A percentile compares a stretch with the other conserved stretches of the same genome.
Evolutionary conservation across 306 rosid species (phyloP).

Genomic region (Alnus glutinosa): DNA sequence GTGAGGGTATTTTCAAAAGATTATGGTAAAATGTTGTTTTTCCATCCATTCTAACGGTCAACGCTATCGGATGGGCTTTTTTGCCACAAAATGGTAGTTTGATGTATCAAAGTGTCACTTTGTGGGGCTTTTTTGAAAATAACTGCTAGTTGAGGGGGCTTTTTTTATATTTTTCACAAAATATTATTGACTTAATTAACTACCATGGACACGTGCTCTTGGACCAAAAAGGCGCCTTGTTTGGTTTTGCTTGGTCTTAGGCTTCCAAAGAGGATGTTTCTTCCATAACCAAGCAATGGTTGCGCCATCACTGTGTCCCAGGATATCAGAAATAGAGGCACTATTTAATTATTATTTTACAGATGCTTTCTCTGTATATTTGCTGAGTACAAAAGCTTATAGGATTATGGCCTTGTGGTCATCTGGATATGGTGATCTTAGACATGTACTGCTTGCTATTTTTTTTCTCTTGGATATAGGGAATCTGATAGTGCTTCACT

Average conservation of each 20-base stretch:
- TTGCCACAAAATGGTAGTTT: too few species aligned
- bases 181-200: not conserved
- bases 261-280: too few species aligned
- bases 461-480: conserved; percentile 6
- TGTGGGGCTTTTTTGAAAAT: too few species aligned
- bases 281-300: too few species aligned
- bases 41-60: too few species aligned
- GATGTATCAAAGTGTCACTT: too few species aligned
- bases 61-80: too few species aligned
- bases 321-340: not conserved
- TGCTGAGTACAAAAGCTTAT: not conserved
- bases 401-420: not conserved
- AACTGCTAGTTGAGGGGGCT: too few species aligned
- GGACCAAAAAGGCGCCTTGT: not conserved
- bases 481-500: conserved; percentile 25
- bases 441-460: not conserved
- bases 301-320: not conserved
- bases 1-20: too few species aligned
- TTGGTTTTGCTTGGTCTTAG: not conserved
- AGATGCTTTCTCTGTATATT: not conserved
- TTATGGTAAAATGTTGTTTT: too few species aligned
- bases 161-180: too few species aligned
- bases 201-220: not conserved
- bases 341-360: not conserved
- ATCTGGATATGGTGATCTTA: not conserved